Percentiles rank a stretch among this genome's conserved stretches.
phyloP scores from a whole-genome alignment of 169 alveolate species.

The Toxoplasma gondii region DNA sequence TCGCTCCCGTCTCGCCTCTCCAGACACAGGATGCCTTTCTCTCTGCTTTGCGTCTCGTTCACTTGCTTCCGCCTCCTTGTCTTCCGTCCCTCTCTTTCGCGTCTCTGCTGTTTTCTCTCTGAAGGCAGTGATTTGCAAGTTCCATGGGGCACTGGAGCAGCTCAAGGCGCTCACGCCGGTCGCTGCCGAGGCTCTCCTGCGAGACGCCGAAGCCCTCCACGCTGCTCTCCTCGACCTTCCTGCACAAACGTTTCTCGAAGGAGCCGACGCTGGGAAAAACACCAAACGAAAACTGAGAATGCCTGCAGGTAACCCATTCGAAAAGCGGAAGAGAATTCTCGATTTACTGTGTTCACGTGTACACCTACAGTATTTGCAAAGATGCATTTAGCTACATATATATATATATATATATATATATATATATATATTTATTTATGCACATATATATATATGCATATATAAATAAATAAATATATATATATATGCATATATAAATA shows the following conservation, averaged over 20 bases:
- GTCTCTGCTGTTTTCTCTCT: not conserved
- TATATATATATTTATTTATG: no score
- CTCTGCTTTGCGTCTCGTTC: not conserved
- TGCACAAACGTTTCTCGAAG: not conserved
- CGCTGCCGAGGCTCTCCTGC: not conserved
- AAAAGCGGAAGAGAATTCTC: no score
- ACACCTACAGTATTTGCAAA: no score
- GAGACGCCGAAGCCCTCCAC: not conserved
- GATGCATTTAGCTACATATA: not conserved
- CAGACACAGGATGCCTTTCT: not conserved
- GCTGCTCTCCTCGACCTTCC: not conserved
- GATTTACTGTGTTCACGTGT: no score
- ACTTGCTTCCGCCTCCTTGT: not conserved
- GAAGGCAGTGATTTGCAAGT: not conserved
- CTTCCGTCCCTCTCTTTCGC: not conserved
- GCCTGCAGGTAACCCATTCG: not conserved
- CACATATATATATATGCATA: no score
- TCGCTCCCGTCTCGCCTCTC: no score
- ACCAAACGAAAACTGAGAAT: no score
- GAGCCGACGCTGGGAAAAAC: not conserved
- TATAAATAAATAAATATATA: no score
- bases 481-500: no score
- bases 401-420: no score
- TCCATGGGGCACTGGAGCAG: not conserved
- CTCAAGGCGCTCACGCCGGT: not conserved